phyloP scores from a whole-genome alignment of 2,329 filamentous ascomycete species.

The Alternaria ethzedia region DNA sequence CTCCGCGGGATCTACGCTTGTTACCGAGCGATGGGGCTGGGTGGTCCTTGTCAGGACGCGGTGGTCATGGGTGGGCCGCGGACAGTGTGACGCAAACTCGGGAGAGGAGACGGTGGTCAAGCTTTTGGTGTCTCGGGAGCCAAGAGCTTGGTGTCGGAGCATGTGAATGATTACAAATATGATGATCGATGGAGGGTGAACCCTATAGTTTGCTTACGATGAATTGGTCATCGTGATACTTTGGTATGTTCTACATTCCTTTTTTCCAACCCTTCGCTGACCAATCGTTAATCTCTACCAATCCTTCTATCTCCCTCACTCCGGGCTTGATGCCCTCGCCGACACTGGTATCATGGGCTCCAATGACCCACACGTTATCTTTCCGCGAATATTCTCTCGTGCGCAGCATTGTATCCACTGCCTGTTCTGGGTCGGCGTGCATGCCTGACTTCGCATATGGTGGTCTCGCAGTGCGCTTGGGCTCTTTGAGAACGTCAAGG shows the following conservation, averaged over 20 bases:
- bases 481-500: conserved; percentile 34
- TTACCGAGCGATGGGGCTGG: neutral
- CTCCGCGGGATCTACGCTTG: neutral
- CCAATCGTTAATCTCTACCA: conserved; percentile 36
- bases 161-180: neutral
- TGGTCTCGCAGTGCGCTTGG: conserved; percentile 34
- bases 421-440: conserved; percentile 37
- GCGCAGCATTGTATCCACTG: conserved; percentile 35
- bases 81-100: neutral
- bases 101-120: conserved; percentile 15
- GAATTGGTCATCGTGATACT: neutral
- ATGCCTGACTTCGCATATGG: conserved; percentile 36
- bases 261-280: conserved; percentile 34
- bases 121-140: conserved; percentile 28
- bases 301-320: conserved; percentile 30
- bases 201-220: neutral
- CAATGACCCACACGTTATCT: conserved; percentile 39
- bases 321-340: conserved; percentile 28
- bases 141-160: conserved; percentile 18
- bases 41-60: neutral
- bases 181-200: neutral
- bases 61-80: neutral
- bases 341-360: conserved; percentile 40
- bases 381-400: conserved; percentile 28
- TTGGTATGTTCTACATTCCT: neutral